A percentile compares a stretch with the other conserved stretches of the same genome.
phyloP scores from a whole-genome alignment of 441 rosid genomes.

The Capsella rubella region DNA sequence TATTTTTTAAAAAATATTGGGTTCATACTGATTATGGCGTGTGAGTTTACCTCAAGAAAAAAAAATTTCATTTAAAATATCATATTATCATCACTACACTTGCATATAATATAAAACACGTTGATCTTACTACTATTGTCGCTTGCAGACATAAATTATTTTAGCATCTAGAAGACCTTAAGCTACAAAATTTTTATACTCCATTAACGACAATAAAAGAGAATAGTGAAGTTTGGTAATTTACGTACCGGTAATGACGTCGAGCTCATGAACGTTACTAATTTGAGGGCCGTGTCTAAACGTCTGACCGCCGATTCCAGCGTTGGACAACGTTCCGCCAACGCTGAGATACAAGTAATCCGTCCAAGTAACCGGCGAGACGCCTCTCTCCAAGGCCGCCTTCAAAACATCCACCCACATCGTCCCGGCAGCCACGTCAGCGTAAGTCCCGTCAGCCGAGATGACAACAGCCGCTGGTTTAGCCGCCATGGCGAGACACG shows the following conservation, averaged over 20 bases:
- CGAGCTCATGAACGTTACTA: constrained; percentile 81
- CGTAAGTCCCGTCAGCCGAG: constrained; percentile 49
- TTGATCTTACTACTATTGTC: neutral
- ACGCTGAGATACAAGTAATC: constrained; percentile 87
- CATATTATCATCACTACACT: neutral
- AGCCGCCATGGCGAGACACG: constrained; percentile 46
- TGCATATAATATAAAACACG: neutral
- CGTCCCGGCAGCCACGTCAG: constrained; percentile 83
- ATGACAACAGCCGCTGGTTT: constrained; percentile 45
- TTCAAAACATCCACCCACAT: constrained; percentile 85
- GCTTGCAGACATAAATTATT: constrained; percentile 11
- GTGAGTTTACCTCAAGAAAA: constrained; percentile 28
- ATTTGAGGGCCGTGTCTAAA: constrained; percentile 93
- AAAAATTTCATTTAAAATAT: neutral
- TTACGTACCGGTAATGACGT: constrained; percentile 80
- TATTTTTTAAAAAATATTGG: neutral
- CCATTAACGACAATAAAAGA: neutral
- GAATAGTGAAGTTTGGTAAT: neutral
- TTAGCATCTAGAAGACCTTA: neutral
- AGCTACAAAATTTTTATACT: neutral
- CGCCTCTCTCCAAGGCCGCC: constrained; percentile 58
- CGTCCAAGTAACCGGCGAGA: constrained; percentile 84
- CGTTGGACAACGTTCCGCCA: constrained; percentile 95
- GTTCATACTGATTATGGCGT: constrained; percentile 13
- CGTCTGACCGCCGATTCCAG: constrained; percentile 88